Conservation (phyloP, 441 rosid genomes). For the Viola pubescens region DNA sequence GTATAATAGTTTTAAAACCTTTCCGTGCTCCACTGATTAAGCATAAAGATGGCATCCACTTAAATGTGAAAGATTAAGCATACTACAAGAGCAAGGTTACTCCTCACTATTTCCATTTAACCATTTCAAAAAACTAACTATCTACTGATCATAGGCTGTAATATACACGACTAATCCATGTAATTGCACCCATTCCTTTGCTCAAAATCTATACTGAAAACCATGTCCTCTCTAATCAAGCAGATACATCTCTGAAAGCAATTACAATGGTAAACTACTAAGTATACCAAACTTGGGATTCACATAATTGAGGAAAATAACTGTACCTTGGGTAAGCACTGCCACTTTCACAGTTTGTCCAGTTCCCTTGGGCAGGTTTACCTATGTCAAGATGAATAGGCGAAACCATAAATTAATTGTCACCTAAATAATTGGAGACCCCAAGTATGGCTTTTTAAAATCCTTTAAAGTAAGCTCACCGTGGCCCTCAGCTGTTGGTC, state of each 20-base stretch:
- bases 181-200: too few species aligned
- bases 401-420: conserved; percentile 1
- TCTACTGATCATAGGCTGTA: too few species aligned
- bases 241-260: background rate
- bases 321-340: conserved; percentile 90
- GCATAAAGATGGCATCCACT: too few species aligned
- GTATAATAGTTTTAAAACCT: too few species aligned
- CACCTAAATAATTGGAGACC: background rate
- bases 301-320: background rate
- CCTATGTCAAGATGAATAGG: conserved; percentile 35
- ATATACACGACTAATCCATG: too few species aligned
- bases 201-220: too few species aligned
- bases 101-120: too few species aligned
- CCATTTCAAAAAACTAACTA: too few species aligned
- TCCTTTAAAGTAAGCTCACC: conserved; percentile 31
- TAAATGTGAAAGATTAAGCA: too few species aligned
- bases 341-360: conserved; percentile 89
- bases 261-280: background rate
- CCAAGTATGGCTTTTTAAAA: background rate
- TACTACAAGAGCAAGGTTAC: too few species aligned
- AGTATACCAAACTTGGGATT: too few species aligned
- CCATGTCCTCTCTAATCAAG: background rate
- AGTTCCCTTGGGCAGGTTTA: conserved; percentile 94
- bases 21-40: too few species aligned
- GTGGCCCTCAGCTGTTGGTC: conserved; percentile 98